Percentiles rank a stretch among this genome's conserved stretches.
phyloP scores from a whole-genome alignment of 129 eudicot species.

The Silybum marianum region DNA sequence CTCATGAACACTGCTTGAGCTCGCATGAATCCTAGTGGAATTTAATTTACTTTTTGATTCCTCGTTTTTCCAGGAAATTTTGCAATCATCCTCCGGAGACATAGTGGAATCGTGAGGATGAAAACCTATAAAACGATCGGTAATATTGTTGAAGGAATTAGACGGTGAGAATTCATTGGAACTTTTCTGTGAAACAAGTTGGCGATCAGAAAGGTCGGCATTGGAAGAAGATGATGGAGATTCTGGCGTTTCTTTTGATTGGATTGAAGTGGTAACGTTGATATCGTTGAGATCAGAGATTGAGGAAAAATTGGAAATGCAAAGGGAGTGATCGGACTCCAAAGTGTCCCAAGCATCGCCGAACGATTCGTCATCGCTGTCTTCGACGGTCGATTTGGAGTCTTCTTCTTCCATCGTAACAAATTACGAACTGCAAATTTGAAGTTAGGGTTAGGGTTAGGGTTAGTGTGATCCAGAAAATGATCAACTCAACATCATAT shows the following conservation, averaged over 20 bases:
- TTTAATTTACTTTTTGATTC: conserved; percentile 18
- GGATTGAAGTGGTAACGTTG: conserved; percentile 12
- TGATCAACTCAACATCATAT: background rate
- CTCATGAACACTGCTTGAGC: conserved; percentile 9
- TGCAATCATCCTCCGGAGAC: conserved; percentile 16
- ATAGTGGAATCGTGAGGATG: conserved; percentile 5
- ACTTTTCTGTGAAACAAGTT: conserved; percentile 12
- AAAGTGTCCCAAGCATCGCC: conserved; percentile 42
- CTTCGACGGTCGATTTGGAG: conserved; percentile 25
- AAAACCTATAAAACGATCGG: background rate
- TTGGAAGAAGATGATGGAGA: conserved; percentile 1
- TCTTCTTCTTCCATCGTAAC: conserved; percentile 36
- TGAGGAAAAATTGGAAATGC: conserved; percentile 5
- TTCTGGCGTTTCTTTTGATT: conserved; percentile 12
- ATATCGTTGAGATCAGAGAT: background rate
- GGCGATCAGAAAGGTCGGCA: conserved; percentile 47
- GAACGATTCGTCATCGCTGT: conserved; percentile 38
- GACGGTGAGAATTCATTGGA: background rate
- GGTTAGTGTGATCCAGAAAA: conserved; percentile 7
- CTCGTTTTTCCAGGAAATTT: conserved; percentile 25
- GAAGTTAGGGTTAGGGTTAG: conserved; percentile 19
- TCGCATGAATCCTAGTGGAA: conserved; percentile 1
- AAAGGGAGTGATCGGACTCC: conserved; percentile 19
- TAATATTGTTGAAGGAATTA: background rate
- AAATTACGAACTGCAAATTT: background rate